A percentile compares a stretch with the other conserved stretches of the same genome.
Evolutionary conservation across 2,329 filamentous ascomycete genomes (phyloP).

Genomic region (Magnaporthiopsis poae): DNA sequence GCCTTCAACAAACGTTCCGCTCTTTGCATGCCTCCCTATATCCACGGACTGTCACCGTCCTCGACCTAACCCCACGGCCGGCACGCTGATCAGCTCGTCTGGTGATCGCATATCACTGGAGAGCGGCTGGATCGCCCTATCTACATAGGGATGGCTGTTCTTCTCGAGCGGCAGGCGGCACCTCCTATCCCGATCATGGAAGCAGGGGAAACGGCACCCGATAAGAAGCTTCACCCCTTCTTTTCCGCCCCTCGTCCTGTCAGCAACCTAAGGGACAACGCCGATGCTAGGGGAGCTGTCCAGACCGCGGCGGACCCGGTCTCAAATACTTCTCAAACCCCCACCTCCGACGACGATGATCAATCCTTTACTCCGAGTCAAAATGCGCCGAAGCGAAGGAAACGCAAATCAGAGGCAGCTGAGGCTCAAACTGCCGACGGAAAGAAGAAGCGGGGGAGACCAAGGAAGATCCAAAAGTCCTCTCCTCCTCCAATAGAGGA

Average conservation of each 20-base stretch:
- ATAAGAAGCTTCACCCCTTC: slow-evolving; percentile 46
- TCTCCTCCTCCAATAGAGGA: background rate
- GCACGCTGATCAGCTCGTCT: background rate
- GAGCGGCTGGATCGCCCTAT: slow-evolving; percentile 1
- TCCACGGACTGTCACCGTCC: background rate
- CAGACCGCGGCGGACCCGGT: background rate
- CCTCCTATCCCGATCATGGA: slow-evolving; percentile 4
- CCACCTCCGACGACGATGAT: background rate
- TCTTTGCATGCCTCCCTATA: background rate
- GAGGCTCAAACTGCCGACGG: slow-evolving; percentile 12
- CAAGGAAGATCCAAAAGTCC: slow-evolving; percentile 19
- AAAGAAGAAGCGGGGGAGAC: slow-evolving; percentile 16
- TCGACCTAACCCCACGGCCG: background rate
- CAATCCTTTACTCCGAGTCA: background rate
- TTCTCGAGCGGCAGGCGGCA: background rate
- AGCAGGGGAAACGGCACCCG: background rate
- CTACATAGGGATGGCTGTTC: slow-evolving; percentile 4
- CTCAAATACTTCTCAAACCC: background rate
- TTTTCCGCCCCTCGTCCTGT: slow-evolving; percentile 28
- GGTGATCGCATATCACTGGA: background rate
- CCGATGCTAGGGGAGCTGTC: background rate
- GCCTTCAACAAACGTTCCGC: background rate
- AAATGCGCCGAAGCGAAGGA: background rate
- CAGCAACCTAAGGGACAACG: background rate
- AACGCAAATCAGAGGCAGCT: slow-evolving; percentile 9